Conservation (phyloP, 345 rosid species). For the Citrus trifoliata region DNA sequence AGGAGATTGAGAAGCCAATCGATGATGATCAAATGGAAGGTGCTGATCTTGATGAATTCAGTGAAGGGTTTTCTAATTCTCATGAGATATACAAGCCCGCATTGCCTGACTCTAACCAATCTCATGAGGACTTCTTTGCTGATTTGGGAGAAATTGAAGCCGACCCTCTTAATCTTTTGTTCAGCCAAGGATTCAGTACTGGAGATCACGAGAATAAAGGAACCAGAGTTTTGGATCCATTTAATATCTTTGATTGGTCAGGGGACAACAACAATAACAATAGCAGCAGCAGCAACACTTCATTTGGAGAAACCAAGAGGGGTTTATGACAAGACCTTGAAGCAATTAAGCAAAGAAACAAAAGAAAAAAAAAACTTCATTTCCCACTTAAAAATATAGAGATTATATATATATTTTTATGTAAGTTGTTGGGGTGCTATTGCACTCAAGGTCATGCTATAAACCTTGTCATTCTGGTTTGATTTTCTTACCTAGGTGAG, state of each 20-base stretch:
- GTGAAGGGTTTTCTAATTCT: constrained; percentile 12
- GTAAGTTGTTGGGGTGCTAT: constrained; percentile 6
- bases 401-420: background rate
- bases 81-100: constrained; percentile 31
- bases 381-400: background rate
- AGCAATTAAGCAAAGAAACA: background rate
- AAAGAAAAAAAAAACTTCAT: background rate
- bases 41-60: constrained; percentile 6
- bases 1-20: constrained; percentile 33
- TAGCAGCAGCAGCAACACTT: constrained; percentile 7
- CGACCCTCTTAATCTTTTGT: constrained; percentile 61
- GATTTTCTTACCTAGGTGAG: background rate
- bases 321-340: constrained; percentile 39
- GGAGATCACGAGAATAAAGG: constrained; percentile 26
- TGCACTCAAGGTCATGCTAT: constrained; percentile 30
- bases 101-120: constrained; percentile 24
- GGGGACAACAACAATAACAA: constrained; percentile 30
- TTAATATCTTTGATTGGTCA: constrained; percentile 56
- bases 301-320: constrained; percentile 34
- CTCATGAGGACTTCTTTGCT: constrained; percentile 54
- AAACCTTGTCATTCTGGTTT: constrained; percentile 16
- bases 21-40: constrained; percentile 23
- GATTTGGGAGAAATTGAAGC: constrained; percentile 71
- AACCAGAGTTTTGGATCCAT: constrained; percentile 44
- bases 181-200: constrained; percentile 37